Base-by-base conservation (phyloP, 306 rosid species). In the Rosa chinensis region DNA sequence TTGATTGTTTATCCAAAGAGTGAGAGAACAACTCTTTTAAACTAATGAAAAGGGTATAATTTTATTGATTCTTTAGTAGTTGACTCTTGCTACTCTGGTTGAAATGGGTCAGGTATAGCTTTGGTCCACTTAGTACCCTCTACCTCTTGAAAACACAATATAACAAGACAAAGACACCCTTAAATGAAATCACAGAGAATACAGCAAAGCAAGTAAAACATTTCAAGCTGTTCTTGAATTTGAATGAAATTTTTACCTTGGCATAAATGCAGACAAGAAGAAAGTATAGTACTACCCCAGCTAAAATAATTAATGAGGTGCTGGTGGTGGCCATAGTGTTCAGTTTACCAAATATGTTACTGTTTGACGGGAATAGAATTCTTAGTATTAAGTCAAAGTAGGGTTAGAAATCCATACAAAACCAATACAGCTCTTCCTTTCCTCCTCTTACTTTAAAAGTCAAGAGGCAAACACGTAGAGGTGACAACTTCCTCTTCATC, bases 41-140 rank as follows among this genome's bases (percentile, higher is more conserved):
- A 32, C 25, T 68, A 73, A 77, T 80, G 61, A 50, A 69, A 44
- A 71, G 58, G 50, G 56, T 76, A 62, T 64, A 53, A 39, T 49
- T 82, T 39, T 45, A 73, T 58, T 66, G 82, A 74, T 88, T 90
- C 80, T 86, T 87, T 86, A 87, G 86, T 82, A 88, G 96, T 90
- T 90, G 94, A 92, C 97, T 86, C 75, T 77, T 87, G 83, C 83
- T 62, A 56, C 63, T 81, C 77, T 82, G 63, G 89, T 85, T 90
- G 88, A 71, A 86, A 89, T 78, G 82, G 85, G 80, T 82, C 88
- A 84, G 86, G 86, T 83, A 70, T 83, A 77, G 87, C 80, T 73
- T 79, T 79, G 94, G 93, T 90, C 89, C 81, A 87, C 73, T 80
- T 76, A 82, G 78, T 75, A 82, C 43, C 84, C 80, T 80, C 88